Percentiles rank a stretch among this genome's conserved stretches.
These are phyloP conservation scores for Boletus smithii DNA, from an alignment of 1,284 basidiomycete species.

Conservation along the genomic window DNA sequence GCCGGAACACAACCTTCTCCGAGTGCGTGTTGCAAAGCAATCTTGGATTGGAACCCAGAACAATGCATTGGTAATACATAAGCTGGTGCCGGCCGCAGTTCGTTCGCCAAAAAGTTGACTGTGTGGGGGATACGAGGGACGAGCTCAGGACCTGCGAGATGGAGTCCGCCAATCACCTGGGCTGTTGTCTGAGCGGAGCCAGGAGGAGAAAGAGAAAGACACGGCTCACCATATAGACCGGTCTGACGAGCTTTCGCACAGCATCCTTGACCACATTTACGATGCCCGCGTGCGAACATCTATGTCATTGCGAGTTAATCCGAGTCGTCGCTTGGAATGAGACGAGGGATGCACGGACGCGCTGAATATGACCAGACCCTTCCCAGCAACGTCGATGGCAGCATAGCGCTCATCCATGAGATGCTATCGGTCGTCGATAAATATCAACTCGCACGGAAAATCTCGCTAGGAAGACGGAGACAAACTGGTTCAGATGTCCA, in stretches of 20 bases:
- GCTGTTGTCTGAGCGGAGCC: neutral
- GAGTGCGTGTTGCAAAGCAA: slow-evolving; percentile 63
- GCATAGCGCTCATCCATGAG: slow-evolving; percentile 82
- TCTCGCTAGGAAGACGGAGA: neutral
- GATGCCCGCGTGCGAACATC: slow-evolving; percentile 81
- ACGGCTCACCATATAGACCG: slow-evolving; percentile 64
- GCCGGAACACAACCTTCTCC: slow-evolving; percentile 74
- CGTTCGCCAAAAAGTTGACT: slow-evolving; percentile 62
- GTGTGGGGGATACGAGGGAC: slow-evolving; percentile 63
- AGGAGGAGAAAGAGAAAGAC: neutral
- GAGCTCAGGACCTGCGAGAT: slow-evolving; percentile 68
- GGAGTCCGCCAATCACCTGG: slow-evolving; percentile 75
- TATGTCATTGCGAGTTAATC: slow-evolving; percentile 25
- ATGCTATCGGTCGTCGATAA: slow-evolving; percentile 40
- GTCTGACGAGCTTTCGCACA: slow-evolving; percentile 55
- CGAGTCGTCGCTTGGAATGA: neutral
- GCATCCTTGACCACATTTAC: slow-evolving; percentile 77
- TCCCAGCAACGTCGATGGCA: slow-evolving; percentile 71
- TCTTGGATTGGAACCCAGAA: slow-evolving; percentile 69
- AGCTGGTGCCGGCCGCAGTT: slow-evolving; percentile 58
- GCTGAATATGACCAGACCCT: slow-evolving; percentile 78
- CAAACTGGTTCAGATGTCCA: slow-evolving; percentile 67
- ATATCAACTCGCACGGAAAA: neutral
- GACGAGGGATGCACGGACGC: slow-evolving; percentile 51
- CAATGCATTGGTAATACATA: slow-evolving; percentile 84